Evolutionary conservation across 208 protist species (phyloP), one percentile per base, ranked within the genome.

Genomic region (Phytomonas sp.): DNA sequence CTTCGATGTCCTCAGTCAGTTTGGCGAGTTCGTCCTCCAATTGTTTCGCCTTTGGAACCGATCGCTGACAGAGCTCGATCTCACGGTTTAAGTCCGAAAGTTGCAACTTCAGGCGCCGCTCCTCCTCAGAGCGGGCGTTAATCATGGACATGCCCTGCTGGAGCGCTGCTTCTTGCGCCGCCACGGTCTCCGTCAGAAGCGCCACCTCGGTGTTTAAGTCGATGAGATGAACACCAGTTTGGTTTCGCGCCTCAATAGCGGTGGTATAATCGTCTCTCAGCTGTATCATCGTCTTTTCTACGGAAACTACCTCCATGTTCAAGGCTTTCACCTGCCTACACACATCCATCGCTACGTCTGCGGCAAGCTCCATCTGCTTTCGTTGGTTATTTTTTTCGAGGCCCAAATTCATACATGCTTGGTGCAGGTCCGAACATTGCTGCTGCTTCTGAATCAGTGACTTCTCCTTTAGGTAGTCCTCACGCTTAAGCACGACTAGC

Each of bases 131-230:
- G 32, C 91, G 86, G 31, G 81, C 74, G 63, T 85, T 89, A 3
- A 96, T 88, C 82, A 94, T 84, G 20, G 65, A 53, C 62, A 95
- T 82, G 33, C 97, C 97, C 34, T 96, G 82, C 33, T 77, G 76
- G 29, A 98, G 83, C 43, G 93, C 92, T 63, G 76, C 72, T 68
- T 98, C 94, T 77, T 98, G 93, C 4, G 97, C 85, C 70, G 97
- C 97, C 9, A 89, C 77, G 69, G 98, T 97, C 72, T 98, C 95
- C 69, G 95, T 80, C 32, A 98, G 81, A 37, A 98, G 96, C 71
- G 90, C 95, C 26, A 98, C 83, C 78, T 98, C 95, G 75, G 98
- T 96, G 77, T 98, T 98, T 51, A 95, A 84, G 75, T 99, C 97
- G 74, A 99, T 96, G 34, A 99, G 82, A 75, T 98, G 95, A 46